These are phyloP conservation scores for Rhododendron mucronatum DNA, from an alignment of 148 eudicot genomes.

Conservation along the genomic window DNA sequence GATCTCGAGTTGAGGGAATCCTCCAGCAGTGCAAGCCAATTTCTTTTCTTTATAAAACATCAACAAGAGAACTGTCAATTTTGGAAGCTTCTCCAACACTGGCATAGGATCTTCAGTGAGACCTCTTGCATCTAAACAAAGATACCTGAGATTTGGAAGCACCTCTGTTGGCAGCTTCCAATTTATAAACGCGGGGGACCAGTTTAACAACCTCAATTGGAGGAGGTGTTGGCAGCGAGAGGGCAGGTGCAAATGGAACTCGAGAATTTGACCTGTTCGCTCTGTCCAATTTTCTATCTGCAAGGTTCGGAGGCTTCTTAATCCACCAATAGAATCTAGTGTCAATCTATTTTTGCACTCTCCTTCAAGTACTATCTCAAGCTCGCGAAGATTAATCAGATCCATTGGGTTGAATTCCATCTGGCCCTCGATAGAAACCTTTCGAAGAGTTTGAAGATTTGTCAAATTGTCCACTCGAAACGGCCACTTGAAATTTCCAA, in stretches of 20 bases:
- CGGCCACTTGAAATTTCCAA: no score
- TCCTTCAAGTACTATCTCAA: background rate
- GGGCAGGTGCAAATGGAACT: background rate
- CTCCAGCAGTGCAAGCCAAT: background rate
- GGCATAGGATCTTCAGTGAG: background rate
- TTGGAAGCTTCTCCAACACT: no score
- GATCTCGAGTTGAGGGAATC: background rate
- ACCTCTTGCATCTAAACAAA: background rate
- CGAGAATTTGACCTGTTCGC: background rate
- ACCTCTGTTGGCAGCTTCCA: no score
- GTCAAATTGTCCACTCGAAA: no score
- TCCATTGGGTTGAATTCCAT: no score
- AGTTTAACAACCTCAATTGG: background rate
- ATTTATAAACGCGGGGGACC: no score
- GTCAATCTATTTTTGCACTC: no score
- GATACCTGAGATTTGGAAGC: no score
- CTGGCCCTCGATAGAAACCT: no score
- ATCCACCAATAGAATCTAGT: background rate
- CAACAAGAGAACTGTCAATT: no score
- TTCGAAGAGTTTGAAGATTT: no score
- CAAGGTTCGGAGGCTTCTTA: background rate
- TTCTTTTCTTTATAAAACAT: no score
- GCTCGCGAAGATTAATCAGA: background rate
- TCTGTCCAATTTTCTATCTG: accelerated
- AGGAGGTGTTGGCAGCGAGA: background rate